Percentiles rank a stretch among this genome's conserved stretches.
Evolutionary conservation across 345 rosid species (phyloP).

Genomic region (Syzygium aromaticum): DNA sequence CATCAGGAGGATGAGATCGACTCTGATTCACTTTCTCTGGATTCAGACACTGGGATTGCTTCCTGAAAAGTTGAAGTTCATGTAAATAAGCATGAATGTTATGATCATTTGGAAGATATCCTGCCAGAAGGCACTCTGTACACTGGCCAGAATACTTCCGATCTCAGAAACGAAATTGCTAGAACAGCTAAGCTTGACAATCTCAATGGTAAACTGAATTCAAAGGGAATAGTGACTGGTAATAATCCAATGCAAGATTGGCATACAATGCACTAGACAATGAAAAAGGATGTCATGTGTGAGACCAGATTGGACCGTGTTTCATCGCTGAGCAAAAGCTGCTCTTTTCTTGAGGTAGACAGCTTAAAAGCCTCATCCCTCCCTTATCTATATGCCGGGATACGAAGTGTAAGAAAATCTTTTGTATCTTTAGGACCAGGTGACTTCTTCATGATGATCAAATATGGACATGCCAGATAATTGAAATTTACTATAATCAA

Average conservation of each 20-base stretch:
- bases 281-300: too few relatives aligned
- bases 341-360: too few relatives aligned
- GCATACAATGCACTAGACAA: neutral
- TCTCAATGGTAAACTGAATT: rapidly evolving
- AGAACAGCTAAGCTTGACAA: neutral
- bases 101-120: too few relatives aligned
- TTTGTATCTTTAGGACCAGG: neutral
- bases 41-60: neutral
- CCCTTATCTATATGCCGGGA: too few relatives aligned
- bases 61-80: neutral
- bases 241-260: neutral
- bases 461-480: neutral
- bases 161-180: neutral
- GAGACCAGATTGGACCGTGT: too few relatives aligned
- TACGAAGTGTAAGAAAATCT: too few relatives aligned
- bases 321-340: too few relatives aligned
- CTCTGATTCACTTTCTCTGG: neutral
- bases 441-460: too few relatives aligned
- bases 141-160: neutral
- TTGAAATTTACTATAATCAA: neutral
- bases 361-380: too few relatives aligned
- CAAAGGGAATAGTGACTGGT: neutral
- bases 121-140: neutral
- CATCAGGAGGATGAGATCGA: neutral
- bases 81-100: too few relatives aligned